Conservation (phyloP, 2,329 filamentous ascomycete species). For the Bipolaris bicolor region DNA sequence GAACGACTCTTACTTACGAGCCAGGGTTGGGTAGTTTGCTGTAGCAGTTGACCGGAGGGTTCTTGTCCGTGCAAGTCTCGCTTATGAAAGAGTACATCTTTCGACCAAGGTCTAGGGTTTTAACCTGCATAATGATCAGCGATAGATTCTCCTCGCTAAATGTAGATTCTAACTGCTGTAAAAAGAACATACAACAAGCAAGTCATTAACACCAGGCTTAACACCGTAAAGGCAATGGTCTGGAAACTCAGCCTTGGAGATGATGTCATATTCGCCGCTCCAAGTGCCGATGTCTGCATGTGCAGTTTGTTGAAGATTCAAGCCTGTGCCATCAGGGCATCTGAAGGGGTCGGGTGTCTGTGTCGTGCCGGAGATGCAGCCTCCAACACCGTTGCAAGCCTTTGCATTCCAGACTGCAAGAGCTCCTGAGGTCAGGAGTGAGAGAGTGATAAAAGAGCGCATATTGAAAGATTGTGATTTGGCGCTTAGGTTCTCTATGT, state of each 20-base stretch:
- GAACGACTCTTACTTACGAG: not conserved
- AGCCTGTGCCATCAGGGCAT: not conserved
- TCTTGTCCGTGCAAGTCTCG: not conserved
- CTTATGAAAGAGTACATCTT: not conserved
- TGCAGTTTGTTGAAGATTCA: not conserved
- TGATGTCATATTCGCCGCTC: not conserved
- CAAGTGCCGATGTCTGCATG: not conserved
- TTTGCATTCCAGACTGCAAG: not conserved
- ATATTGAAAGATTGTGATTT: not conserved
- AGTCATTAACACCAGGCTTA: not conserved
- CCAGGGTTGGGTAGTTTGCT: not conserved
- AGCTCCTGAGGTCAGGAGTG: not conserved
- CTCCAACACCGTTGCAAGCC: not conserved
- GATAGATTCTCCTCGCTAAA: not conserved
- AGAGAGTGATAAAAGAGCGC: not conserved
- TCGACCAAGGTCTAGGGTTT: not conserved
- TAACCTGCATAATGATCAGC: not conserved
- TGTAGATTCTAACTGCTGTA: not conserved
- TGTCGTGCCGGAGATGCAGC: not conserved
- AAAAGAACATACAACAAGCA: not conserved
- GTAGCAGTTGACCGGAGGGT: not conserved
- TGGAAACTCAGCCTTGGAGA: not conserved
- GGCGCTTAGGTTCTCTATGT: too few species aligned
- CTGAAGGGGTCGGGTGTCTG: not conserved
- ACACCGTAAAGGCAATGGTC: not conserved